Evolutionary conservation across 768 basidiomycete species (phyloP), one percentile per base, ranked within the genome.

Genomic region (Mycena latifolia): DNA sequence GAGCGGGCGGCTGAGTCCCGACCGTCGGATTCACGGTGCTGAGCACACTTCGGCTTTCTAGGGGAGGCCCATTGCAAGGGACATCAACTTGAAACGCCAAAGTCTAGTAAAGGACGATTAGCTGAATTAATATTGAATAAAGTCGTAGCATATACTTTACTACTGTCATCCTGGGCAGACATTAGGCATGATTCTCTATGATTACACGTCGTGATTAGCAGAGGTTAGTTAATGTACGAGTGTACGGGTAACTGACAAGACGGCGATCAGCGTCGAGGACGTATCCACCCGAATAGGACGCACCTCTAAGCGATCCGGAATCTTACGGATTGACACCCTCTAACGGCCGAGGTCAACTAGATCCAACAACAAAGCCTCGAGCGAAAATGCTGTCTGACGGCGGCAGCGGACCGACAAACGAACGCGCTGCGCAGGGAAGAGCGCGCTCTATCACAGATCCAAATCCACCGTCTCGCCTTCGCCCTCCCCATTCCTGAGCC

Each of bases 391-490:
- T n/a, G n/a, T n/a, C n/a, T n/a, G n/a, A n/a, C n/a, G n/a, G n/a
- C n/a, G n/a, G n/a, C n/a, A n/a, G n/a, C n/a, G n/a, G n/a, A n/a
- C 15, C 37, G 37, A 5, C 11, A 39, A 39, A 12, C 37, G 37
- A 39, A 15, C 8, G 37, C 37, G 5, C 14, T 14, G 33, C 8
- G 8, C 33, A 35, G 33, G n/a, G n/a, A n/a, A n/a, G n/a, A 33
- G 14, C 7, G 56, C n/a, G 3, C 37, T 12, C 37, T 6, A 18
- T 63, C 58, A 70, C 5, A 58, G 57, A 55, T 66, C 65, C 46
- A 62, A 46, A 56, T 70, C 69, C 39, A 50, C 69, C 3, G 65
- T 70, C 29, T 70, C 69, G 18, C 69, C 69, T 25, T 70, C 65
- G 2, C 69, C 69, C 45, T 70, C 65, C 17, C 69, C 69, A 45